Percentiles rank a stretch among this genome's conserved stretches.
These are phyloP conservation scores for Claviceps cyperi DNA, from an alignment of 2,329 filamentous ascomycete species.

Conservation along the genomic window DNA sequence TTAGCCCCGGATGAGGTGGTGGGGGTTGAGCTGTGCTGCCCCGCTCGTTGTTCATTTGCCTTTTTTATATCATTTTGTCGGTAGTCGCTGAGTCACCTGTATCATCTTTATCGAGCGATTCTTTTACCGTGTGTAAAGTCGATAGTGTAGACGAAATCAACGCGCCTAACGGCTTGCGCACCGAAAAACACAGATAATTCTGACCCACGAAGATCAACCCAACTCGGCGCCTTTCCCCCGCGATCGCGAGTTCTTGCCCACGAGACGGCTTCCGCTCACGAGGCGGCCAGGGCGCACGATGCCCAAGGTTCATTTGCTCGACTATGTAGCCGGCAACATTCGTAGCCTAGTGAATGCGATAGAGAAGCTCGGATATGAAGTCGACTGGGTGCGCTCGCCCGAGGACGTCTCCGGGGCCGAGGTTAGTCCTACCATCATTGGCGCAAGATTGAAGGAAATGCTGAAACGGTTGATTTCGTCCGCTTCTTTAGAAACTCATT, in stretches of 20 bases:
- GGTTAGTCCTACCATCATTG: conserved; percentile 29
- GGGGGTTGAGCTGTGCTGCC: conserved; percentile 6
- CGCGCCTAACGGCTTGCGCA: too few species aligned
- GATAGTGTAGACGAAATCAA: too few species aligned
- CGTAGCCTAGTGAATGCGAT: conserved; percentile 94
- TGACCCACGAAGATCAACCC: not conserved
- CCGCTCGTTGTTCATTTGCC: conserved; percentile 8
- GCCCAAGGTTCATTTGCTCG: conserved; percentile 62
- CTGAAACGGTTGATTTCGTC: not conserved
- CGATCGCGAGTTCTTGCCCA: not conserved
- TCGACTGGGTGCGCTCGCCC: conserved; percentile 81
- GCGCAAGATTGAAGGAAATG: not conserved
- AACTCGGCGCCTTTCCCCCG: not conserved
- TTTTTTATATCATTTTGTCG: not conserved
- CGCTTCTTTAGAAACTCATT: conserved; percentile 59
- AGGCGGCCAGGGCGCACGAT: conserved; percentile 29
- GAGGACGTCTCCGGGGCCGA: conserved; percentile 75
- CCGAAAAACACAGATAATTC: too few species aligned
- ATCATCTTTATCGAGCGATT: not conserved
- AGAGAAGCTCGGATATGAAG: conserved; percentile 82
- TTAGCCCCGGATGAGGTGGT: not conserved
- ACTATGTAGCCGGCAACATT: conserved; percentile 95
- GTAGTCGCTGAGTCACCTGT: conserved; percentile 1
- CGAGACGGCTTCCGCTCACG: not conserved
- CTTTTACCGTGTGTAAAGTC: too few species aligned